Evolutionary conservation across 1,284 basidiomycete genomes (phyloP), one percentile per base, ranked within the genome.

Genomic region (Trichosporon coremiiforme): DNA sequence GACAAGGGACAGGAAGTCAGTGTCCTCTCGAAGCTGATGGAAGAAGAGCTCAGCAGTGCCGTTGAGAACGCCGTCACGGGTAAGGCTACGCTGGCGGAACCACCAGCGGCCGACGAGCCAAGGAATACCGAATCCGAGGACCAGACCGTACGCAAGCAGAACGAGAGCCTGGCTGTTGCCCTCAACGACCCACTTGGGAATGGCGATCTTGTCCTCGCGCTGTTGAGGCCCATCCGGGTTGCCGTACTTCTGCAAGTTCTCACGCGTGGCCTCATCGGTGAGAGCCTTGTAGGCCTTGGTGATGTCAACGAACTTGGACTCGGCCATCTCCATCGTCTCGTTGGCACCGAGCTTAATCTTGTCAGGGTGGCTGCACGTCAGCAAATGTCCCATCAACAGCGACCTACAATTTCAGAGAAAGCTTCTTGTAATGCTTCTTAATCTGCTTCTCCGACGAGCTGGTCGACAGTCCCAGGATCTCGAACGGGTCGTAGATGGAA

Each of bases 271-370:
- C 78, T 95, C 94, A 83, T 99, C 95, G 0, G 96, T 99, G 55
- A 99, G 85, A 89, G 96, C 84, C 87, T 99, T 99, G 86, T 99
- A 99, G 0, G 97, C 97, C 83, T 99, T 99, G 29, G 97, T 99
- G 60, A 99, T 86, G 64, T 94, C 89, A 50, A 99, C 93, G 82
- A 96, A 99, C 74, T 91, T 89, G 66, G 90, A 86, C 76, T 94
- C 92, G 45, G 93, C 94, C n/a, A 90, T 87, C 77, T 98, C 96
- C 69, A 91, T 87, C 0, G 96, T 98, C 78, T 95, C 87, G 78
- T 98, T 95, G 1, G 86, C 88, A 0, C 88, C 87, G 8, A 93
- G 87, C 78, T 90, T 91, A 71, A 97, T 91, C 86, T 99, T 99
- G 87, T 99, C 97, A 0, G 97, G 97, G 82, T 99, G 97, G 82